Evolutionary conservation across 768 basidiomycete species (phyloP), one percentile per base, ranked within the genome.

Genomic region (Epithele typhae): DNA sequence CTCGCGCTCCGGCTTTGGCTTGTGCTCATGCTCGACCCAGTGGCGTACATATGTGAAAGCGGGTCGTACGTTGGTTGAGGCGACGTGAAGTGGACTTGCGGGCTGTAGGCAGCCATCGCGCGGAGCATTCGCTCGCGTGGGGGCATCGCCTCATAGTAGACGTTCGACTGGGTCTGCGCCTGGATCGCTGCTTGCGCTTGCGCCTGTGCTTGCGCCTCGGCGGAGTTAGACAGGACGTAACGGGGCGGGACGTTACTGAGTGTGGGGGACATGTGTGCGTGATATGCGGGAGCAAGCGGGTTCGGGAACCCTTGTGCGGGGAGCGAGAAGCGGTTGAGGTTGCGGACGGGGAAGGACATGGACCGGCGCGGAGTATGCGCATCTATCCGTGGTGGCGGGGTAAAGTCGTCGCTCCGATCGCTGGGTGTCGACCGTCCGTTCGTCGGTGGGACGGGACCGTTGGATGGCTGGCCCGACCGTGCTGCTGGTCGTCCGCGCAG

Each of bases 311-410:
- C 46, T 27, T 45, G 17, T 10, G 44, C 37, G 18, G 53, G 40
- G 9, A 51, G 43, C 17, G 53, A 48, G 39, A 52, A 57, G 24
- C 47, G 52, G 38, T 49, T 54, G 25, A 53, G 45, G 51, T 52
- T 49, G 39, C 55, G 53, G 30, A 57, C 58, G 7, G 67, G 67
- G 15, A 67, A 67, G 0, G 67, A 68, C 43, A 58, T 58, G 5
- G 67, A 67, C 25, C 67, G 52, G 25, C 67, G 61, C 18, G 60
- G 62, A 17, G 64, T 54, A 56, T 49, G 48, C 23, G 48, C 21
- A 41, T 64, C 65, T 50, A 64, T 51, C 21, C 57, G 54, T 17
- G 59, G 55, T 3, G 63, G 57, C 4, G 63, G 55, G 5, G 51
- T 45, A 40, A 57, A 54, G 10, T 42, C 51, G 11, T 47, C 46